Evolutionary conservation across 371 early-diverging fungal species (phyloP).

Genomic region (Mortierella sp.): DNA sequence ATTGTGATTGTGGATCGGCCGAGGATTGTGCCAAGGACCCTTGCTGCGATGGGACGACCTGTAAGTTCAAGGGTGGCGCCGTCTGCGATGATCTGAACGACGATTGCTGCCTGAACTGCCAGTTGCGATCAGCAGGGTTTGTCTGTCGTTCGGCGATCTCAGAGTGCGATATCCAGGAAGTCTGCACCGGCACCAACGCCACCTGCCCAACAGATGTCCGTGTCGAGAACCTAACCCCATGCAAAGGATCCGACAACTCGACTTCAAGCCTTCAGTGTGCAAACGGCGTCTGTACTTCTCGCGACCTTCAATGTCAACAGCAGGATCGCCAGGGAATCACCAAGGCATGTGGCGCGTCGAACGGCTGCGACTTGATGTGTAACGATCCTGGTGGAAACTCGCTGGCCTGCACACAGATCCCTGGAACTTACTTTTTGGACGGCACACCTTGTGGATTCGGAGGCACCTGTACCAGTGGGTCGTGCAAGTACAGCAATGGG

Average conservation of each 20-base stretch:
- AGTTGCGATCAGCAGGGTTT: constrained; percentile 69
- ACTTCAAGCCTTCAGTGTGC: constrained; percentile 76
- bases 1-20: constrained; percentile 92
- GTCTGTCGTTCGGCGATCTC: constrained; percentile 84
- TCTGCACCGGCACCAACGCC: constrained; percentile 81
- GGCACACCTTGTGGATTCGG: constrained; percentile 88
- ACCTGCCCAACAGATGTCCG: constrained; percentile 83
- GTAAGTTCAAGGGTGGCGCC: constrained; percentile 84
- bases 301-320: constrained; percentile 85
- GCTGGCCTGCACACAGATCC: constrained; percentile 75
- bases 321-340: constrained; percentile 66
- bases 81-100: constrained; percentile 82
- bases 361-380: constrained; percentile 76
- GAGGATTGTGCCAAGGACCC: constrained; percentile 78
- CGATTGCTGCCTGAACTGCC: constrained; percentile 86
- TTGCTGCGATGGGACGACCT: constrained; percentile 88
- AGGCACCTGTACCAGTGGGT: constrained; percentile 67
- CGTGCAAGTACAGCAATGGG: constrained; percentile 60
- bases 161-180: constrained; percentile 87
- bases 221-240: constrained; percentile 75
- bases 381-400: constrained; percentile 63
- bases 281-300: constrained; percentile 90
- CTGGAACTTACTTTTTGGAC: constrained; percentile 83
- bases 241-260: constrained; percentile 54
- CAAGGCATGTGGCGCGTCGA: constrained; percentile 53